Evolutionary conservation across 2,329 filamentous ascomycete genomes (phyloP), one percentile per base, ranked within the genome.

Genomic region (Pezicula neosporulosa): DNA sequence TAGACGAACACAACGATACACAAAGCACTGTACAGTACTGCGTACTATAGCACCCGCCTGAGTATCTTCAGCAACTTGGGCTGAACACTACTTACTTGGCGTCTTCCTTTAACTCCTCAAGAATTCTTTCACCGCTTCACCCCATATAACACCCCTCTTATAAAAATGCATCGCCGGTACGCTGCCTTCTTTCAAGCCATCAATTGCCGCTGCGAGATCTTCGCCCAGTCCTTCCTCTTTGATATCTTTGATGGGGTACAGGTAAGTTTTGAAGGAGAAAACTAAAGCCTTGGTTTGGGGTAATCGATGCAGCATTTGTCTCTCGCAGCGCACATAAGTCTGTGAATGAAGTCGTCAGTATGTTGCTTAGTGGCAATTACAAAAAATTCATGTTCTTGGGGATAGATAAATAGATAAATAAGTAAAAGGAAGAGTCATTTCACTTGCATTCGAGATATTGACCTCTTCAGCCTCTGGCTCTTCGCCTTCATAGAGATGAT

Each of bases 261-360:
- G 68, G 64, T 84, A 86, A 15, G 83, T 86, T 65, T 85, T 83
- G 63, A 85, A 81, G 0, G 71, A 74, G 66, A 86, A 86, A 0
- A 85, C 73, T 18, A 86, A 46, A 7, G 80, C 81, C 48, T 71
- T 70, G 0, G 72, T 77, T 44, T 66, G 56, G 4, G 80, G 80
- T 24, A 86, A 63, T 1, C 83, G 73, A 67, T 85, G 81, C 33
- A 87, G 64, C 1, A 80, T 82, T 69, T 86, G 83, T 30, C 81
- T 69, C 65, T 87, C 83, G 56, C 73, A 79, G 4, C 83, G 70
- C 19, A 86, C 49, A 37, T 71, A 66, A 0, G 74, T 76, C 72
- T 67, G 35, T 36, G 35, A 9, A 27, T 1, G 12, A 6, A 16
- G 9, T 44, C 27, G 27, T 18, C 6, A 44, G 19, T 38, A 60